Percentiles rank a stretch among this genome's conserved stretches.
phyloP scores from a whole-genome alignment of 345 rosid genomes.

The Geranium brycei region DNA sequence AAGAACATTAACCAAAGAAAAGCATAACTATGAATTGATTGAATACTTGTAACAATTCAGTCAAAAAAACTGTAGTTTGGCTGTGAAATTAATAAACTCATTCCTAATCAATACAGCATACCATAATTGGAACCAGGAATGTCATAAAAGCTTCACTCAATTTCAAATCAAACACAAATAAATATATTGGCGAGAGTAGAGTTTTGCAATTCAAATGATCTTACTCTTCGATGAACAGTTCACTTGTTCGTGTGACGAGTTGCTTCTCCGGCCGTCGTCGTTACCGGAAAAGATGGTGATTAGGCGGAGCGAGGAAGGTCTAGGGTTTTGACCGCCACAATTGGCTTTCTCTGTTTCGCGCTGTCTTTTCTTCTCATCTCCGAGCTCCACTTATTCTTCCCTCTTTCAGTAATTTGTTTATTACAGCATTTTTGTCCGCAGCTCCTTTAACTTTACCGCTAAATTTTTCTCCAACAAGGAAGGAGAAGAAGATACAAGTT shows the following conservation, averaged over 20 bases:
- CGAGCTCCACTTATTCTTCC: background rate
- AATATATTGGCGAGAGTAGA: background rate
- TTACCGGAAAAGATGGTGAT: background rate
- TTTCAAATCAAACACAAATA: background rate
- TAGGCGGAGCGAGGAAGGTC: background rate
- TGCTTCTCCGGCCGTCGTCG: background rate
- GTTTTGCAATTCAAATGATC: background rate
- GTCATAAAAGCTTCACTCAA: background rate
- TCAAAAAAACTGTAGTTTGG: background rate
- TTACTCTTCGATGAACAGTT: background rate
- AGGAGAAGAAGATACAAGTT: background rate
- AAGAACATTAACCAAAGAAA: too few species aligned
- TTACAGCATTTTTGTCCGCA: background rate
- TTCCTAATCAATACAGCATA: too few species aligned
- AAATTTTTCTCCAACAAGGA: background rate
- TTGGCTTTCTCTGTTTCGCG: background rate
- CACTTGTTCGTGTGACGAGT: background rate
- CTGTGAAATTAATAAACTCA: background rate
- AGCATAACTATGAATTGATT: background rate
- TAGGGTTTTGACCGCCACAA: background rate
- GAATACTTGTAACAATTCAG: too few species aligned
- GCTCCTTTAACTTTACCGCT: background rate
- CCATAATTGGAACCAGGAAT: background rate
- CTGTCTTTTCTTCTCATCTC: background rate
- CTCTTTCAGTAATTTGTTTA: background rate